Evolutionary conservation across 306 rosid species (phyloP), one percentile per base, ranked within the genome.

Genomic region (Datisca glomerata): DNA sequence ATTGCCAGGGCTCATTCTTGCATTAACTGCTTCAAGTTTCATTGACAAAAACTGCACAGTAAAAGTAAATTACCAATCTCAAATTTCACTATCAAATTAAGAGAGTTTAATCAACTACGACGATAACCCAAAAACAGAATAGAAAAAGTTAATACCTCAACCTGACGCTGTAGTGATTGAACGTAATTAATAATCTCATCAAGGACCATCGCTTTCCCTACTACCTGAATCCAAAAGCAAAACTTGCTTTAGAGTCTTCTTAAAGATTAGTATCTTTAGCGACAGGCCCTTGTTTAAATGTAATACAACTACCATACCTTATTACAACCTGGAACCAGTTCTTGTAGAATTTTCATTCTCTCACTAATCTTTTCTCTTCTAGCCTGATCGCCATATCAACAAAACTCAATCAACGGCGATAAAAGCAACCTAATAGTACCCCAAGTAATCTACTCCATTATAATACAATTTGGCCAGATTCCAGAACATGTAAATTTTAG

Each of bases 21-120:
- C 36, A 67, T 79, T 86, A 42, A 86, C 94, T 43, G 87, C 78
- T 74, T 86, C 96, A 14, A 86, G 84, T 77, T 86, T 86, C 96
- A 86, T 81, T 0, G 96, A 86, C 57, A 86, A 74, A 68, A 86
- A 86, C 96, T 86, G 84, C 33, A 43, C 47, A 57, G 22, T 69
- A 47, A n/a, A n/a, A n/a, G n/a, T n/a, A n/a, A n/a, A n/a, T n/a
- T n/a, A n/a, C n/a, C n/a, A n/a, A n/a, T n/a, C n/a, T n/a, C n/a
- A n/a, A n/a, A n/a, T n/a, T n/a, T n/a, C n/a, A n/a, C n/a, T n/a
- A n/a, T n/a, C n/a, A n/a, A n/a, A n/a, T n/a, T n/a, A n/a, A n/a
- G n/a, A n/a, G n/a, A n/a, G n/a, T n/a, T n/a, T n/a, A n/a, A n/a
- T n/a, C n/a, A n/a, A n/a, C n/a, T n/a, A n/a, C 37, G 38, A 6